phyloP scores from a whole-genome alignment of 306 rosid species.

The Quercus berberidifolia region DNA sequence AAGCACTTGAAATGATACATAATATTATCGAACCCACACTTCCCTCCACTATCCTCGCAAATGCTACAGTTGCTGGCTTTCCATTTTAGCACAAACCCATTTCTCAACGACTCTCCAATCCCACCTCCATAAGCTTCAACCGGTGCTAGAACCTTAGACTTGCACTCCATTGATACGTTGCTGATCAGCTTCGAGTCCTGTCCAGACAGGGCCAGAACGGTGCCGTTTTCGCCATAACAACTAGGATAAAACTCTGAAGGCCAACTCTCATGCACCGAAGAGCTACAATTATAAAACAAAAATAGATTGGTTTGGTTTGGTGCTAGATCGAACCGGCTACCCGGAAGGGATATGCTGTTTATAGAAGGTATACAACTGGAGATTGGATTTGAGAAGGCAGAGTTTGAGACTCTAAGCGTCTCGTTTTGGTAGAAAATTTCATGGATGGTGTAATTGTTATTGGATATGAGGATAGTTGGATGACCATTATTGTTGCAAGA shows the following conservation, averaged over 20 bases:
- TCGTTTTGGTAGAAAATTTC: conserved; percentile 11
- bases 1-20: conserved; percentile 27
- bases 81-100: conserved; percentile 35
- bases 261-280: background rate
- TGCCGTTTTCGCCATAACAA: background rate
- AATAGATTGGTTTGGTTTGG: background rate
- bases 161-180: background rate
- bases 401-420: conserved; percentile 9
- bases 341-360: background rate
- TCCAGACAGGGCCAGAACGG: conserved; percentile 9
- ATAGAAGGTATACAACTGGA: background rate
- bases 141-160: background rate
- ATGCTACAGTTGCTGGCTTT: conserved; percentile 7
- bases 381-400: background rate
- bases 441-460: conserved; percentile 2
- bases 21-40: conserved; percentile 32
- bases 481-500: conserved; percentile 17
- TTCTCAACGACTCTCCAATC: background rate
- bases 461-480: conserved; percentile 4
- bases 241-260: background rate
- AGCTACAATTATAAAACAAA: conserved; percentile 7
- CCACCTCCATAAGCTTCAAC: background rate
- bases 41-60: conserved; percentile 10
- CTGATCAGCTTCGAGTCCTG: background rate
- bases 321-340: background rate